Conservation (phyloP, 345 rosid genomes). For the Boechera retrofracta region DNA sequence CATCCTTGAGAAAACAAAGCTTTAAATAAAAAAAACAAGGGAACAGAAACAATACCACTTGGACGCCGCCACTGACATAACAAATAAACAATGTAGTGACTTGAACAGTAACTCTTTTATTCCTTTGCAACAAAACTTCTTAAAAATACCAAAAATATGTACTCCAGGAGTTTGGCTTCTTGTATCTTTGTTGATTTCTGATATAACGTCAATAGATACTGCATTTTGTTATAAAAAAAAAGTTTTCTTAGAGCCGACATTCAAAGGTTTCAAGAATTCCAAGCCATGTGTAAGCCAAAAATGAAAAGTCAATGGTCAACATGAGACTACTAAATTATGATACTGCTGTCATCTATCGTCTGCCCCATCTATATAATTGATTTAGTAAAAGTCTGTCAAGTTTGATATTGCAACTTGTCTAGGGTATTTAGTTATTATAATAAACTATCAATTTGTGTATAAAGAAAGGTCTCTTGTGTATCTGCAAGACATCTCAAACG, state of each 20-base stretch:
- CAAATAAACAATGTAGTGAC: neutral
- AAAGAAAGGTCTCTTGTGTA: neutral
- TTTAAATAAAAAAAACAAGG: neutral
- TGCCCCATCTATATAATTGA: constrained; percentile 3
- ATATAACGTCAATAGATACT: constrained; percentile 6
- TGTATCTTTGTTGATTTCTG: constrained; percentile 21
- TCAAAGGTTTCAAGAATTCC: constrained; percentile 20
- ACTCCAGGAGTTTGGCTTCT: neutral
- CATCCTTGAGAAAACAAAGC: neutral
- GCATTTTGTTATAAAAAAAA: neutral
- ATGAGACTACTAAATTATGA: constrained; percentile 26
- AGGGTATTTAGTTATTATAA: neutral
- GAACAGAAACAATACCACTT: neutral
- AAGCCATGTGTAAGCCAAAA: constrained; percentile 28
- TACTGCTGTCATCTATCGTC: neutral
- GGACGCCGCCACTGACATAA: neutral
- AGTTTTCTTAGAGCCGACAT: constrained; percentile 10
- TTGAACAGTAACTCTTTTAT: constrained; percentile 1
- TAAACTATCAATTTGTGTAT: constrained; percentile 5
- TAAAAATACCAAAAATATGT: neutral
- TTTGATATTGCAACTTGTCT: constrained; percentile 22
- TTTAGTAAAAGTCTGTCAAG: neutral
- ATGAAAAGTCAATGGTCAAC: constrained; percentile 36
- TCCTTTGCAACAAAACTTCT: neutral
- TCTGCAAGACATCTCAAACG: constrained; percentile 1